A percentile compares a stretch with the other conserved stretches of the same genome.
phyloP scores from a whole-genome alignment of 2,329 filamentous ascomycete genomes.

The Xylariaceae sp. region DNA sequence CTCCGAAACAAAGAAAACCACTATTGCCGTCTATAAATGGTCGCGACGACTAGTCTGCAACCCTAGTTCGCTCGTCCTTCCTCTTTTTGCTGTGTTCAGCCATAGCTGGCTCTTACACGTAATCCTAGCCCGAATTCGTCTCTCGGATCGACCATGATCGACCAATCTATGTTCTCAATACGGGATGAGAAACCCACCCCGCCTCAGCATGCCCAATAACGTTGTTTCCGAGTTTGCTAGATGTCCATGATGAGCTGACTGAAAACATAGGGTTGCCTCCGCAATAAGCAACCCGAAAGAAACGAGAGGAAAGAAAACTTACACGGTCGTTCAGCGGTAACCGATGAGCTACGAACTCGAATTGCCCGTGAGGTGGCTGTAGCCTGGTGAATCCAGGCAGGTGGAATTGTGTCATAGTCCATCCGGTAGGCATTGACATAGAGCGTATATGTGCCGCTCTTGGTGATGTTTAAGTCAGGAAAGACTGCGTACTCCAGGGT shows the following conservation, averaged over 20 bases:
- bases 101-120: too few relatives aligned
- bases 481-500: constrained; percentile 24
- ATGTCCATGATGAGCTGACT: neutral
- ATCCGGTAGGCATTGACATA: constrained; percentile 25
- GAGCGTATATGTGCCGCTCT: constrained; percentile 23
- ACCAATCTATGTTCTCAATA: neutral
- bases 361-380: constrained; percentile 20
- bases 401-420: constrained; percentile 22
- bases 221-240: constrained; percentile 8
- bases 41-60: neutral
- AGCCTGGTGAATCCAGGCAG: constrained; percentile 12
- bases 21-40: neutral
- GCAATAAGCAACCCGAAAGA: neutral
- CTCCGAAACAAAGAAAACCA: neutral
- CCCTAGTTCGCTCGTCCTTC: neutral
- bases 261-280: neutral
- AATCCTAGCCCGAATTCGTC: neutral
- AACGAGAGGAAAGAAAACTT: constrained; percentile 6
- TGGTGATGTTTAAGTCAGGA: constrained; percentile 23
- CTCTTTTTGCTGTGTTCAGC: neutral
- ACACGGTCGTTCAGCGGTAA: constrained; percentile 25
- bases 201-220: constrained; percentile 3
- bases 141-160: neutral
- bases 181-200: constrained; percentile 7
- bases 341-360: constrained; percentile 20